Evolutionary conservation across 1,284 basidiomycete species (phyloP).

Genomic region (Wallemia mellicola): DNA sequence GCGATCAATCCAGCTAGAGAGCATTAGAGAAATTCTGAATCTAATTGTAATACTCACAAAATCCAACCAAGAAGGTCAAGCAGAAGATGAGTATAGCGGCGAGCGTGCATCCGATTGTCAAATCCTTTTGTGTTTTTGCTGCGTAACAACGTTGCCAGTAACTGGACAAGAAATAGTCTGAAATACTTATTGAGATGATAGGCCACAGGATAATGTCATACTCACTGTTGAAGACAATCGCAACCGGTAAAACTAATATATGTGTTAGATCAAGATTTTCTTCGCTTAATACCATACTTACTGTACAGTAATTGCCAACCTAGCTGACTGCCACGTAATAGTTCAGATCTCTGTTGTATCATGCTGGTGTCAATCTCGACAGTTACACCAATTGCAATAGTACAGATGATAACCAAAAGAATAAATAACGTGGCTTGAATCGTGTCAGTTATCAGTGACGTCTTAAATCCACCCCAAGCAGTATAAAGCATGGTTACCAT

Average conservation of each 20-base stretch:
- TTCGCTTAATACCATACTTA: too few relatives aligned
- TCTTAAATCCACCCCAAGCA: slow-evolving; percentile 15
- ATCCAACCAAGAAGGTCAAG: slow-evolving; percentile 13
- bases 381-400: slow-evolving; percentile 11
- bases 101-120: slow-evolving; percentile 10
- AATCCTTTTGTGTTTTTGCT: slow-evolving; percentile 11
- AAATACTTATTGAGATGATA: not conserved
- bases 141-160: slow-evolving; percentile 16
- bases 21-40: slow-evolving; percentile 10
- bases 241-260: slow-evolving; percentile 4
- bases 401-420: slow-evolving; percentile 12
- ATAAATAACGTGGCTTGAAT: slow-evolving; percentile 13
- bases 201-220: not conserved
- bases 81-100: slow-evolving; percentile 12
- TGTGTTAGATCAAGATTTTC: too few relatives aligned
- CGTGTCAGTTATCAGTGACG: slow-evolving; percentile 15
- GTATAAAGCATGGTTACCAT: slow-evolving; percentile 14
- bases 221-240: slow-evolving; percentile 9
- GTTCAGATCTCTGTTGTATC: slow-evolving; percentile 8
- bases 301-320: slow-evolving; percentile 11
- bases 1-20: slow-evolving; percentile 3
- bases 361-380: slow-evolving; percentile 10
- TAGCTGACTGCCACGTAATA: slow-evolving; percentile 10
- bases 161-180: slow-evolving; percentile 15
- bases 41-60: slow-evolving; percentile 12